Base-by-base conservation (phyloP, 2,329 filamentous ascomycete species). In the Colletotrichum sp. region DNA sequence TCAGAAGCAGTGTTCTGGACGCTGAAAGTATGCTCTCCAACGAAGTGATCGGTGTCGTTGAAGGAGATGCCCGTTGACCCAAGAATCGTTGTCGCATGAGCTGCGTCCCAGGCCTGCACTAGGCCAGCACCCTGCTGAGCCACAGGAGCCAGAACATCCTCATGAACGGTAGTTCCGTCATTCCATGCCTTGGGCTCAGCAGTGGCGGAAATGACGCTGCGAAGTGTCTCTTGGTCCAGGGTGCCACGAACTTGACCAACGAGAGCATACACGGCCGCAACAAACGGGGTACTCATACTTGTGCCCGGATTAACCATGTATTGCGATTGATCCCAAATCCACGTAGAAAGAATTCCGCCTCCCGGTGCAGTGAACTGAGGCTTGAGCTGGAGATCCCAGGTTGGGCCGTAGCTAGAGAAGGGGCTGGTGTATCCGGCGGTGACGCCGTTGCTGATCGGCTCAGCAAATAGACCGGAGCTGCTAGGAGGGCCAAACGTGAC, bases 281-380 rank as follows among this genome's bases (percentile, higher is more conserved):
- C 83, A 32, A 89, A 81, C n/a, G 89, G 87, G 76, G 85, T 85
- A 10, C 88, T 86, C 89, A 91, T 91, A 2, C 88, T 90, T 1
- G 90, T 92, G 13, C 90, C 90, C 24, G 86, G 88, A 26, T 89
- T 82, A 21, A 90, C 85, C 48, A 85, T 87, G 75, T 91, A 91
- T 7, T 81, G 38, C 78, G 9, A 85, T 83, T 83, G 75, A 7
- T 80, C 80, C 7, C 85, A 80, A 5, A 86, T 88, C 76, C 86
- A 91, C 2, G 89, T 91, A 10, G 88, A 89, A 63, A 90, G 82
- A 76, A 91, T 90, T 32, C 84, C 81, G 34, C 87, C 88, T 66
- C 89, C 88, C 2, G 88, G 88, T 0, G 88, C 81, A 16, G 84
- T 83, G 67, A 90, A 78, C 76, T 90, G 85, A 3, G 89, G 88